Evolutionary conservation across 108 stramenopile species (phyloP), one percentile per base, ranked within the genome.

Genomic region (Nitzschia sp.): DNA sequence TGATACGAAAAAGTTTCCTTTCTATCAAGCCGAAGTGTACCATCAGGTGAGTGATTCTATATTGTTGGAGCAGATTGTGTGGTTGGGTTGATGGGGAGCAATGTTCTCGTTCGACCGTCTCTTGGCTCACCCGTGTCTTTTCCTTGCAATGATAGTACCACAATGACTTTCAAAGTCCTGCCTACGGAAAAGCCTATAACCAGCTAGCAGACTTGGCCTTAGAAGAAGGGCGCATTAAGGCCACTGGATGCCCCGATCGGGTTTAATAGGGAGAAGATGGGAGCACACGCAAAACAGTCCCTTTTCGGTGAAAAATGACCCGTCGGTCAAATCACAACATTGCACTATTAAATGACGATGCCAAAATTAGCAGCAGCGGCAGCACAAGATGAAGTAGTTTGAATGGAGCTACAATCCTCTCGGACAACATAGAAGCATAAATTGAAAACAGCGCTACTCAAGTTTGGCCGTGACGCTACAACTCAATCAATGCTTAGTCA

Each of bases 171-270:
- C 78, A 85, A 36, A 60, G 71, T 4, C 80, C 84, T 21, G 59
- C 88, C 1, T 94, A 94, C 59, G 90, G 90, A 36, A 87, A 82
- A 51, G 79, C 80, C 53, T 94, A 94, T 77, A 94, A 94, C 63
- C 49, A 80, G 26, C 76, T 94, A 32, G 90, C 58, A 15, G 57
- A 79, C 15, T 54, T 68, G 27, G 90, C 90, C 1, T 69, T 89
- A 4, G 86, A 91, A 8, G 93, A 89, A 33, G 90, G 90, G 49
- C 61, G 90, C 47, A 64, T 94, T n/a, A 78, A 84, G 51, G 75
- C 60, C 18, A 89, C 90, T 5, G 90, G 90, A 61, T 94, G 93
- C 49, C 93, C 93, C 25, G 92, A 94, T 74, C 84, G 86, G 33
- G 74, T 87, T 54, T 91, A 65, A 35, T 8, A n/a, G 8, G 53